Percentiles rank a stretch among this genome's conserved stretches.
These are phyloP conservation scores for Zopfia rhizophila DNA, from an alignment of 2,329 filamentous ascomycete genomes.

Conservation along the genomic window DNA sequence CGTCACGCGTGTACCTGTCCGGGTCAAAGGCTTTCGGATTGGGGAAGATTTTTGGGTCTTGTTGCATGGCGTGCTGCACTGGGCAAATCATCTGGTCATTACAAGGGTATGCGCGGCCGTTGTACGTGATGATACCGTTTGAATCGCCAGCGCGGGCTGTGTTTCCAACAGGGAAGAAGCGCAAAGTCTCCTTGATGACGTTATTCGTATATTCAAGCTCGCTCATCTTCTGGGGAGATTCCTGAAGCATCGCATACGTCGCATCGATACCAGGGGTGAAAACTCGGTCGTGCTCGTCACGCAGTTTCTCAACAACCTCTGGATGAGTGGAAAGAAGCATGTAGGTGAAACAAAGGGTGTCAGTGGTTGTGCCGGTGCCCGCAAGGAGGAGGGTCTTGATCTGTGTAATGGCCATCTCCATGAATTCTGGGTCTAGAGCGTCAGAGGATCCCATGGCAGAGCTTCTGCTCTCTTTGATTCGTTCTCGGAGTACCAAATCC, in stretches of 20 bases:
- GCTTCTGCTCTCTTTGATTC: slow-evolving; percentile 29
- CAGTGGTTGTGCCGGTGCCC: slow-evolving; percentile 56
- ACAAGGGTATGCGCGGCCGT: slow-evolving; percentile 56
- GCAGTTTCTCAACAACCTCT: slow-evolving; percentile 41
- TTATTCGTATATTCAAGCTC: slow-evolving; percentile 63
- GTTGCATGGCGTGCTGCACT: slow-evolving; percentile 52
- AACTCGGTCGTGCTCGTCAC: slow-evolving; percentile 63
- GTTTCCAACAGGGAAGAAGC: slow-evolving; percentile 62
- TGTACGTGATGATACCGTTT: slow-evolving; percentile 51
- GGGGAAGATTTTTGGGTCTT: slow-evolving; percentile 34
- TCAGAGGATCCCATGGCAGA: slow-evolving; percentile 19
- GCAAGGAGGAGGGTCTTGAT: slow-evolving; percentile 56
- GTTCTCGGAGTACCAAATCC: slow-evolving; percentile 45
- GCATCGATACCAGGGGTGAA: slow-evolving; percentile 56
- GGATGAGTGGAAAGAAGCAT: slow-evolving; percentile 44
- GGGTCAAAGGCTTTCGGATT: slow-evolving; percentile 43
- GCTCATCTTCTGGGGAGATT: slow-evolving; percentile 60
- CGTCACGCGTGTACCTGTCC: slow-evolving; percentile 52
- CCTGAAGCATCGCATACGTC: slow-evolving; percentile 52
- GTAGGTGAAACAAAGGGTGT: slow-evolving; percentile 39
- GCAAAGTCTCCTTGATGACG: slow-evolving; percentile 64
- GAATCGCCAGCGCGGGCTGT: slow-evolving; percentile 54
- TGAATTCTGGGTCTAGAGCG: slow-evolving; percentile 47
- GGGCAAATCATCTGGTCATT: slow-evolving; percentile 57
- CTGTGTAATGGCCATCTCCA: slow-evolving; percentile 46